Evolutionary conservation across 805 yeast genomes (phyloP).

Genomic region (Saturnispora dispora): DNA sequence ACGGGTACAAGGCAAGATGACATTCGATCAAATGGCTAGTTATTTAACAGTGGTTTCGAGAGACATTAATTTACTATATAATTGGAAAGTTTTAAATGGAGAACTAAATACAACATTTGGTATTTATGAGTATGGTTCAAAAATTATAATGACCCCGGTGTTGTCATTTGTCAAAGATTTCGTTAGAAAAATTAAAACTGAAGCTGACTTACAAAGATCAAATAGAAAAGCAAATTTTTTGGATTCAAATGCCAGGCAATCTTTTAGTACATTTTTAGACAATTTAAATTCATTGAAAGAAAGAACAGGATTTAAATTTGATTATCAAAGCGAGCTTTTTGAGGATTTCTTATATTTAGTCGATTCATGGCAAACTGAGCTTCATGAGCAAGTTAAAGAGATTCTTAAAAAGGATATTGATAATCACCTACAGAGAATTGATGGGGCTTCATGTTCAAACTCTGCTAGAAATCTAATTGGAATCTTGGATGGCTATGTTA

Average conservation of each 20-base stretch:
- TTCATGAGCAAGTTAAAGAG: slow-evolving; percentile 29
- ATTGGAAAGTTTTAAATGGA: slow-evolving; percentile 21
- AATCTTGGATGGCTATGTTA: slow-evolving; percentile 29
- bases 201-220: not conserved
- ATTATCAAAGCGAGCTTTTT: slow-evolving; percentile 21
- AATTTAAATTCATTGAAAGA: slow-evolving; percentile 14
- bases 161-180: slow-evolving; percentile 15
- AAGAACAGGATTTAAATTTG: slow-evolving; percentile 16
- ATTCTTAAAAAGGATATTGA: slow-evolving; percentile 47
- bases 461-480: slow-evolving; percentile 23
- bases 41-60: slow-evolving; percentile 15
- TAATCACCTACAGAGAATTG: slow-evolving; percentile 32
- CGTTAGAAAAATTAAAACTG: slow-evolving; percentile 8
- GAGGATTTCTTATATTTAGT: slow-evolving; percentile 18
- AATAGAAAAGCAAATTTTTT: not conserved
- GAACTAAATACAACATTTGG: slow-evolving; percentile 16
- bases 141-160: slow-evolving; percentile 16
- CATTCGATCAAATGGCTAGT: slow-evolving; percentile 14
- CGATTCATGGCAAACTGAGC: slow-evolving; percentile 20
- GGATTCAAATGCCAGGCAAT: slow-evolving; percentile 1
- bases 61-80: slow-evolving; percentile 19
- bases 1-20: not conserved
- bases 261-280: slow-evolving; percentile 13
- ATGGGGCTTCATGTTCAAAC: slow-evolving; percentile 23
- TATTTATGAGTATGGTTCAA: slow-evolving; percentile 15